Percentiles rank a stretch among this genome's conserved stretches.
Evolutionary conservation across 2,329 filamentous ascomycete species (phyloP).

Genomic region (Mollisia scopiformis): DNA sequence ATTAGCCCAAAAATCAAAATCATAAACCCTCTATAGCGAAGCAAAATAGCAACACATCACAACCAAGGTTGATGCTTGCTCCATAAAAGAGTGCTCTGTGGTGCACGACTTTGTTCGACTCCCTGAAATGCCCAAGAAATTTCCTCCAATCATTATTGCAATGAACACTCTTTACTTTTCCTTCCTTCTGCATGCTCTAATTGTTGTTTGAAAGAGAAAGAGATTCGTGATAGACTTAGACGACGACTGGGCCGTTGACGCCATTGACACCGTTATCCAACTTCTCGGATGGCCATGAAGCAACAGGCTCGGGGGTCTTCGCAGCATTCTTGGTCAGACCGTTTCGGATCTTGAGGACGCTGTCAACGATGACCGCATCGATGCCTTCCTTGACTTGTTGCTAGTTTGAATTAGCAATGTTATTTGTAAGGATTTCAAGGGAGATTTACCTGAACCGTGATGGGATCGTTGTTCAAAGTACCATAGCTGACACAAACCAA

Average conservation of each 20-base stretch:
- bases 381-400: slow-evolving; percentile 91
- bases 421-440: neutral
- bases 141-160: neutral
- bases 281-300: slow-evolving; percentile 1
- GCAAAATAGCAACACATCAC: neutral
- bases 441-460: slow-evolving; percentile 78
- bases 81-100: neutral
- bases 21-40: neutral
- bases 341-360: slow-evolving; percentile 88
- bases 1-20: too few species aligned
- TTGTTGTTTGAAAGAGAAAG: neutral
- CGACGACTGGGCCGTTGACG: neutral
- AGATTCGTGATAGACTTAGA: neutral
- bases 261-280: slow-evolving; percentile 3
- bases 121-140: neutral
- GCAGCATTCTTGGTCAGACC: slow-evolving; percentile 56
- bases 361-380: slow-evolving; percentile 97
- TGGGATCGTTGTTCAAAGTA: slow-evolving; percentile 83
- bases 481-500: slow-evolving; percentile 96
- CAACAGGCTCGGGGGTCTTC: slow-evolving; percentile 7
- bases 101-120: neutral
- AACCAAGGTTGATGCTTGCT: neutral
- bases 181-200: neutral
- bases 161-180: neutral
- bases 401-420: slow-evolving; percentile 16